Evolutionary conservation across 108 stramenopile genomes (phyloP), one percentile per base, ranked within the genome.

Genomic region (Stephanodiscus minutulus): DNA sequence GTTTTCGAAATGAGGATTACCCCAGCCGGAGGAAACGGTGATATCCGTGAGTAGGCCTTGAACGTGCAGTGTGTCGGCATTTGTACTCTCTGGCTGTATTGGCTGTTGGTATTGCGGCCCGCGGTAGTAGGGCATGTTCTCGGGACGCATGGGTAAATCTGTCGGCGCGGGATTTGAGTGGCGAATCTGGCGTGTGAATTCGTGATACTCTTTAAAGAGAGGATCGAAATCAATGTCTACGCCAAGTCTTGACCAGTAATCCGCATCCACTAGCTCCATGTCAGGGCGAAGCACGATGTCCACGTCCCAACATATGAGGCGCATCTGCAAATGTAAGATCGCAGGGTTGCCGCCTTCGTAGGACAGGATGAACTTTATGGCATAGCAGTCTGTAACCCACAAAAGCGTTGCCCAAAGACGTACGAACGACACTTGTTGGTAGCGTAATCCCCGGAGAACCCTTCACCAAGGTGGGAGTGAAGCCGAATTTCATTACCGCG

Each of bases 121-220:
- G 6, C 56, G 24, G 28, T 57, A 57, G 29, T 29, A 25, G 4
- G 56, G 56, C 28, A 57, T 57, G 11, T 57, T 57, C 17, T 28
- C 55, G 7, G 72, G 63, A 3, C 13, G 24, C 64, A 73, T 73
- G 27, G 48, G 43, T 9, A 52, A 8, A 15, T 57, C 4, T 0
- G 29, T 63, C 0, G 49, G 29, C 9, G 72, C 17, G 12, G 72
- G 72, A 53, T 64, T 52, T 3, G 9, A 7, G 0, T 27, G 7
- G 3, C 39, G 17, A 3, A 63, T 1, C 0, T 3, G 11, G 24
- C 9, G 9, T 17, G 25, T 36, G 7, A 22, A 12, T 0, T 63
- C 20, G 39, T 31, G 5, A 29, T 63, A 63, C 13, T 63, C 37
- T 22, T 28, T 17, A 15, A 57, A 28, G 28, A 57, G 56, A 2